Evolutionary conservation across 75 land plant genomes (phyloP).

Genomic region (Sequoia sempervirens): DNA sequence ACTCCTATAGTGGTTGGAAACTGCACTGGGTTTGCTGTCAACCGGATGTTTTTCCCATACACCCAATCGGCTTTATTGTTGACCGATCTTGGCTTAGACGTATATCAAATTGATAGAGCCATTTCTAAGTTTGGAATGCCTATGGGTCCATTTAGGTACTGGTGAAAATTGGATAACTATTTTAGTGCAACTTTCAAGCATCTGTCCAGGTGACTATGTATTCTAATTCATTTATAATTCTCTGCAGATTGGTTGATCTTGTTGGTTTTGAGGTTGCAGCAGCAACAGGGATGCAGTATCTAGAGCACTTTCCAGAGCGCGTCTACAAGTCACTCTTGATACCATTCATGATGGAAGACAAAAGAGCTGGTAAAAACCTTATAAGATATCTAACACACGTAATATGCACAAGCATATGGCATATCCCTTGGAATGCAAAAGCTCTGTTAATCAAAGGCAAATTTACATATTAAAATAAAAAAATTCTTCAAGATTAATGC

Average conservation of each 20-base stretch:
- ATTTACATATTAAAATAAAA: neutral
- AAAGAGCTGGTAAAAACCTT: constrained; percentile 52
- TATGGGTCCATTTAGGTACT: constrained; percentile 86
- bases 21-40: constrained; percentile 89
- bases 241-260: constrained; percentile 59
- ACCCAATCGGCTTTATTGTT: constrained; percentile 64
- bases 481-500: neutral
- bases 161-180: neutral
- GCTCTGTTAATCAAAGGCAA: neutral
- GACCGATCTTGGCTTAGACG: constrained; percentile 65
- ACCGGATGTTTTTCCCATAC: constrained; percentile 86
- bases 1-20: constrained; percentile 79
- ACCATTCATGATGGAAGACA: constrained; percentile 64
- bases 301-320: constrained; percentile 64
- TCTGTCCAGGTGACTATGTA: neutral
- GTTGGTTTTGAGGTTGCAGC: constrained; percentile 77
- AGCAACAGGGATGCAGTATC: constrained; percentile 55
- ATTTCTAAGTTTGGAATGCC: constrained; percentile 83
- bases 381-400: neutral
- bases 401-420: neutral
- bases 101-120: constrained; percentile 62
- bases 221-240: constrained; percentile 1
- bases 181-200: neutral
- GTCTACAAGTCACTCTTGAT: constrained; percentile 54
- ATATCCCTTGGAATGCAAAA: neutral